Base-by-base conservation (phyloP, 2,329 filamentous ascomycete species). In the Phialophora chinensis region DNA sequence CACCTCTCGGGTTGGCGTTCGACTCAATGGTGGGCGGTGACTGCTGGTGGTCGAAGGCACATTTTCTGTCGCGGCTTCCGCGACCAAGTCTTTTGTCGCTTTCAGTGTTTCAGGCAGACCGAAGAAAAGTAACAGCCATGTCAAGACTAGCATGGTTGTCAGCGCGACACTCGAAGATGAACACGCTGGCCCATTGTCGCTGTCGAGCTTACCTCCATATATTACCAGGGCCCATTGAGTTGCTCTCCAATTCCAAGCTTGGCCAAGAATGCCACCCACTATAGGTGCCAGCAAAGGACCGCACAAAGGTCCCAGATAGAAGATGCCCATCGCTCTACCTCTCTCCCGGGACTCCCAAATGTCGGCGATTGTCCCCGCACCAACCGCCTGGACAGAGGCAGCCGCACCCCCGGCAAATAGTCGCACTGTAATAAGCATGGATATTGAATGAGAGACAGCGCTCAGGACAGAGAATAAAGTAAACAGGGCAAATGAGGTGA, bases 281-380 rank as follows among this genome's bases (percentile, higher is more conserved):
- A 95, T 90, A 1, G 92, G 92, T 0, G 90, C 88, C 5, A 94
- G 77, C 14, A 95, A 78, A 0, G 92, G 92, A 0, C 91, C 91
- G 57, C 88, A 85, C 8, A 95, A 78, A 0, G 92, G 91, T 0
- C 92, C 92, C 0, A 95, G 83, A 72, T 93, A 95, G 77, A 94
- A 95, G 49, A 91, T 83, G 2, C 90, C 87, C 91, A 95, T 95
- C n/a, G 91, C 91, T 17, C 81, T 82, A 2, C 92, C 92, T 58
- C 92, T 83, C 75, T 94, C 89, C 57, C 81, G 83, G 0, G 87
- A 78, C 69, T 92, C 89, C 89, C 91, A 96, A 12, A 94, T 83
- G 75, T 95, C 91, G 53, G 91, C 88, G 65, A 95, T 91, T 2
- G 91, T 93, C 5, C 92, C 92, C 1, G 91, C 91, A 4, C 92